phyloP scores from a whole-genome alignment of 805 yeast species.

The Debaryomyces prosopidis region DNA sequence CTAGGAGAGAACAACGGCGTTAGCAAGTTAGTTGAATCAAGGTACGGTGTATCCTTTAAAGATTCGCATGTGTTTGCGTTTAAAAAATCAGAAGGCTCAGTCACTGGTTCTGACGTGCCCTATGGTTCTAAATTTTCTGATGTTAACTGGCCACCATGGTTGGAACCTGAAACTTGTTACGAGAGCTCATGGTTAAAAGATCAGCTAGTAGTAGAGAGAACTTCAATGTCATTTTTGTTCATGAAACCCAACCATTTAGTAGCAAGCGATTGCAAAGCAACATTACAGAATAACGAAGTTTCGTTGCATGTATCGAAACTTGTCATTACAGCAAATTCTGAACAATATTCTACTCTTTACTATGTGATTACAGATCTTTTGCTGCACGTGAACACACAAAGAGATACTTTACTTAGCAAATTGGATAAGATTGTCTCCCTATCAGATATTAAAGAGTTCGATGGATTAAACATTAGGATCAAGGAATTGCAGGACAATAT shows the following conservation, averaged over 20 bases:
- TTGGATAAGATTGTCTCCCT: conserved; percentile 37
- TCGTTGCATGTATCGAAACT: conserved; percentile 36
- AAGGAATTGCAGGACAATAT: conserved; percentile 30
- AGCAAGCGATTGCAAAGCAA: conserved; percentile 24
- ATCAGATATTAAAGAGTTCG: conserved; percentile 36
- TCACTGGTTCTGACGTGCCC: conserved; percentile 37
- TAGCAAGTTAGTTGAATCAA: conserved; percentile 49
- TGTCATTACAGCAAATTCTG: conserved; percentile 38
- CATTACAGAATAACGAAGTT: conserved; percentile 27
- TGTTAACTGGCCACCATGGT: conserved; percentile 85
- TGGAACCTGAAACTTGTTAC: conserved; percentile 67
- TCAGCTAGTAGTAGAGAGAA: conserved; percentile 35
- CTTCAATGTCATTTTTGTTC: conserved; percentile 43
- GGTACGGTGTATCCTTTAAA: conserved; percentile 55
- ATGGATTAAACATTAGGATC: conserved; percentile 32
- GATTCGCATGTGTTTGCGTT: conserved; percentile 59
- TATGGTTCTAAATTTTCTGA: conserved; percentile 36
- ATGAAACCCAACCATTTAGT: conserved; percentile 55
- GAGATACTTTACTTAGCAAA: conserved; percentile 38
- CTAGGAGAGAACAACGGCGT: conserved; percentile 31
- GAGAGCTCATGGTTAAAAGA: conserved; percentile 38
- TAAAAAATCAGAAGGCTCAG: conserved; percentile 30
- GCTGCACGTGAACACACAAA: conserved; percentile 24
- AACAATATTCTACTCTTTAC: conserved; percentile 38
- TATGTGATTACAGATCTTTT: conserved; percentile 37